Base-by-base conservation (phyloP, 352 stramenopile genomes). In the Phytophthora syringae region DNA sequence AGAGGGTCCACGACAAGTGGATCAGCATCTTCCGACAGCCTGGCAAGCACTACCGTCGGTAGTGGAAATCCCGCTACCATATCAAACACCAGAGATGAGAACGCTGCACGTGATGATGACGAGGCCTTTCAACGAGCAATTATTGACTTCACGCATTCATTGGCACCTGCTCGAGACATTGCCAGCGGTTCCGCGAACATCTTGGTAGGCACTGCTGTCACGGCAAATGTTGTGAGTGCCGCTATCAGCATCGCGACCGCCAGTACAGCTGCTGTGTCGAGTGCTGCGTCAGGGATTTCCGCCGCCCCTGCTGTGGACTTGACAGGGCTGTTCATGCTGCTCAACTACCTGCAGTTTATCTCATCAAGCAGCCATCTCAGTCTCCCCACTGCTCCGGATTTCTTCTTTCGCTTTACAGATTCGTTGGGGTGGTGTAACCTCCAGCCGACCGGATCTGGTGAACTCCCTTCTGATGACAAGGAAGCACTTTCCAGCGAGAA, bases 341-440 rank as follows among this genome's bases (percentile, higher is more conserved):
- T 92, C 55, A 83, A 82, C 51, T 92, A 92, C 25, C 60, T 92
- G 22, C 84, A 92, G 62, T 92, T 92, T 44, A 58, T 92, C 20
- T 80, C 84, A 24, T 87, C 79, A 1, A 76, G 66, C 15, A 89
- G 84, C 51, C 84, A 92, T 44, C 64, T 92, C 36, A 81, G 69
- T 28, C 60, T 92, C 48, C 84, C 84, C 1, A 74, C 58, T 3
- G 84, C 84, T 7, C 84, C 84, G 0, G 63, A 80, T 20, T 89
- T 89, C 37, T 88, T 84, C 52, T 79, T 82, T 48, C 62, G 84
- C 28, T 90, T 92, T 52, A 90, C 80, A 5, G 84, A 92, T 45
- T 89, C 84, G 43, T 72, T 92, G 10, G 81, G 81, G 0, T 92
- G 84, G 84, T 76, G 54, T 37, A 82, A 83, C 53, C 75, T 92